phyloP scores from a whole-genome alignment of 305 asterid species.

The Plantago lanceolata region DNA sequence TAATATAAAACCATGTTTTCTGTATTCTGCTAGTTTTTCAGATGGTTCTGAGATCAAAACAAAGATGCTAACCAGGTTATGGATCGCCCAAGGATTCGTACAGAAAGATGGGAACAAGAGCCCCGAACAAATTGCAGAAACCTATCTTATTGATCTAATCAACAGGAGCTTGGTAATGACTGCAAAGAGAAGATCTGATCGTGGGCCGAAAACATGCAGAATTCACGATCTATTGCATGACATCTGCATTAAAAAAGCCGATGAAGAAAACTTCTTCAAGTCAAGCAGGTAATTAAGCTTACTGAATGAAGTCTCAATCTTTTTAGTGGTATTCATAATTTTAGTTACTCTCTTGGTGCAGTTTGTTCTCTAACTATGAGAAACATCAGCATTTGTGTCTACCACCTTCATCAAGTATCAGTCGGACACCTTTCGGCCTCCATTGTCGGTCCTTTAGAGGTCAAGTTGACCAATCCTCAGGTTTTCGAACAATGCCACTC shows the following conservation, averaged over 20 bases:
- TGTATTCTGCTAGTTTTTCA: conserved; percentile 31
- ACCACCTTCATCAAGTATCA: neutral
- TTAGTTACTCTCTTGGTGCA: neutral
- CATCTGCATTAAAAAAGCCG: neutral
- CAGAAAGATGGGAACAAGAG: neutral
- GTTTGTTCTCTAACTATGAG: neutral
- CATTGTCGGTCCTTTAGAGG: conserved; percentile 13
- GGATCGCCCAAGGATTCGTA: conserved; percentile 27
- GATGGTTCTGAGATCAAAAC: conserved; percentile 17
- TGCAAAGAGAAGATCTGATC: neutral
- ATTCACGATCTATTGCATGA: conserved; percentile 9
- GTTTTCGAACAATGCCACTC: conserved; percentile 10
- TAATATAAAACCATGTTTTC: conserved; percentile 32
- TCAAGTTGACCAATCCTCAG: neutral
- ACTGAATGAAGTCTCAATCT: neutral
- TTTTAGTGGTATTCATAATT: no score
- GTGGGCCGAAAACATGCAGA: conserved; percentile 4
- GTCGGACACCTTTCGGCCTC: conserved; percentile 1
- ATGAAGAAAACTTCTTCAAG: neutral
- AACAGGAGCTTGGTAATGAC: conserved; percentile 24
- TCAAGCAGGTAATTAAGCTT: neutral
- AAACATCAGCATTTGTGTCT: conserved; percentile 7
- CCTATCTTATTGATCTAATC: conserved; percentile 12
- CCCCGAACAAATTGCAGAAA: conserved; percentile 8
- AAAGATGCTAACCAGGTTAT: conserved; percentile 13